Evolutionary conservation across 73 alveolate species (phyloP), one percentile per base, ranked within the genome.

Genomic region (Paramecium caudatum): DNA sequence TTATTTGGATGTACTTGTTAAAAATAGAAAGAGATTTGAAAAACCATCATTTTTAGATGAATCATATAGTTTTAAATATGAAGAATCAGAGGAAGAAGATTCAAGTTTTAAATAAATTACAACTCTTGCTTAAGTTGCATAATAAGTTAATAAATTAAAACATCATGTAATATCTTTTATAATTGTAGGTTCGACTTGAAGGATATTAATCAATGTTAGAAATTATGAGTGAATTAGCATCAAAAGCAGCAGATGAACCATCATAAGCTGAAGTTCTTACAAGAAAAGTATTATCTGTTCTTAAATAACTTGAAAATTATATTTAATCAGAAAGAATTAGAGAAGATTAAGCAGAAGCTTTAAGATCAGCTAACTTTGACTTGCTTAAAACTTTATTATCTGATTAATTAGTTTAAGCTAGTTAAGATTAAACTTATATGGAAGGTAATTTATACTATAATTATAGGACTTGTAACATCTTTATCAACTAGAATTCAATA

Each of bases 251-350:
- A 2, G 88, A 74, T 1, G 88, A 74, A 37, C 55, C 88, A 3
- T 36, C 69, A 9, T 30, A 36, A 4, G 88, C 88, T 39, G 88
- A 74, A 74, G 88, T 74, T 4, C 32, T 74, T 19, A 41, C 88
- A 8, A 74, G 88, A 74, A 74, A 74, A 7, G 62, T 74, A 17
- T 47, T 74, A 36, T 37, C 88, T 21, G 19, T 74, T 1, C 55
- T 74, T n/a, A 74, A 74, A 74, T 39, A 74, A 74, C 19, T 74
- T 7, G 88, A 74, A 74, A 45, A 45, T 41, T 74, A 74, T 15
- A 74, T 74, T 74, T n/a, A 74, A 74, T 41, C 88, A 8, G 88
- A 74, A 74, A 74, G 88, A 74, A 74, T 74, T 0, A 39, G 88
- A 74, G 88, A 74, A n/a, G 88, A 74, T 45, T 19, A 74, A 43